Base-by-base conservation (phyloP, 2,329 filamentous ascomycete genomes). In the Lachnellula arida region DNA sequence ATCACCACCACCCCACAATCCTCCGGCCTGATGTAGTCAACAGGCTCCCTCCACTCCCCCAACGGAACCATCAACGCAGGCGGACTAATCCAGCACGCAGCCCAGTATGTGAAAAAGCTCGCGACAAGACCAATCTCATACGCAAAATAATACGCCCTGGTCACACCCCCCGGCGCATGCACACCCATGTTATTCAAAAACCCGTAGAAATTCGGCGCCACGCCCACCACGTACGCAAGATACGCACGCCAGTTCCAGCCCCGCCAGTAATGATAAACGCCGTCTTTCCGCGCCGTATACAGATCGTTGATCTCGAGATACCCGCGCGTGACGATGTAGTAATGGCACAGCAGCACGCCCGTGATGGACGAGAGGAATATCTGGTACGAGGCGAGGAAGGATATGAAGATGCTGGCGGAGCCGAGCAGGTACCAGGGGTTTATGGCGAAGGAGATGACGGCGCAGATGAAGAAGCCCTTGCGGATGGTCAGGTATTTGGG, bases 81-180 rank as follows among this genome's bases (percentile, higher is more conserved):
- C 1, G 64, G 64, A 39, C 49, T 63, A 2, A 59, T 11, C 22
- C 25, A 54, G 51, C 59, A 62, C 7, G 59, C 42, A 1, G 54
- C 53, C 62, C 64, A 70, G 56, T 67, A 73, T 0, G 61, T 57
- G 1, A 55, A 47, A 19, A 68, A 67, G 7, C 64, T 65, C 11
- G 83, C 69, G 51, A 78, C 75, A 54, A 85, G 74, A 3, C 78
- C 76, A 5, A 82, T 79, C 61, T 77, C 76, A 54, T 77, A 79
- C 0, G 81, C 80, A 23, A 85, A 71, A 58, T 81, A 81, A 62
- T 85, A 84, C 67, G 83, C 82, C 15, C 68, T 64, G 0, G 66
- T 69, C 3, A 73, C 63, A 0, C 68, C 69, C 0, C 68, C 4
- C 1, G 73, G 73, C 0, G 69, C 71, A 0, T 49, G 3, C 4